These are phyloP conservation scores for Sporothrix schenckii DNA, from an alignment of 2,329 filamentous ascomycete species.

Conservation along the genomic window DNA sequence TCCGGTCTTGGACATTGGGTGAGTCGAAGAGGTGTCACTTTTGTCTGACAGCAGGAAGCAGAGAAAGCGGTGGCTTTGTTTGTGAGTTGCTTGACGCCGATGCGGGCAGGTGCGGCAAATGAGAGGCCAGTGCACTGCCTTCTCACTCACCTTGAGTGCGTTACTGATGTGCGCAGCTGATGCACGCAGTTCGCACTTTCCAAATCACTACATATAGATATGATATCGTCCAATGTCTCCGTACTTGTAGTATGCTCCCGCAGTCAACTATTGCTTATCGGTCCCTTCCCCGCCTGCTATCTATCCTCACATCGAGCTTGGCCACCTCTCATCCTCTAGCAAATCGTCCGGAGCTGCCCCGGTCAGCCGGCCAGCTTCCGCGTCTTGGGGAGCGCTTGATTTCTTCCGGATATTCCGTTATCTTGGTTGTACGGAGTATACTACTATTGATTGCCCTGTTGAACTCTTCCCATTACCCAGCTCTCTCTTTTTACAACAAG, in stretches of 20 bases:
- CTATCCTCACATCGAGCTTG: conserved; percentile 18
- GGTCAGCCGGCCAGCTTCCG: conserved; percentile 19
- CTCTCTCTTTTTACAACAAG: conserved; percentile 23
- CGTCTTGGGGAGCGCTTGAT: background rate
- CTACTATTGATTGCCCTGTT: conserved; percentile 18
- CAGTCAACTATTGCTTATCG: background rate
- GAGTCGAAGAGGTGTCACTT: conserved; percentile 5
- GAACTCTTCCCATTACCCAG: conserved; percentile 21
- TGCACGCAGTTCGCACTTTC: background rate
- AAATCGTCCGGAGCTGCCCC: conserved; percentile 9
- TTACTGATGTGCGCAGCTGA: background rate
- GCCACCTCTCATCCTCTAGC: conserved; percentile 5
- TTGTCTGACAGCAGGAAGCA: conserved; percentile 27
- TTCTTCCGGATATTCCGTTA: conserved; percentile 13
- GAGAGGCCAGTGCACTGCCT: background rate
- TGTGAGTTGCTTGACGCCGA: background rate
- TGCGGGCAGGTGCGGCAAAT: conserved; percentile 29
- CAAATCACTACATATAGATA: conserved; percentile 8
- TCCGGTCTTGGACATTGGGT: conserved; percentile 15
- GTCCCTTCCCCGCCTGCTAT: conserved; percentile 22
- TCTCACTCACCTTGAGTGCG: background rate
- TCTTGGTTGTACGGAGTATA: background rate
- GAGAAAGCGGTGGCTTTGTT: background rate
- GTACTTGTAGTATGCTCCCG: background rate
- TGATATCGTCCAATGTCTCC: background rate